Conservation (phyloP, 306 rosid species). For the Glycine soja region DNA sequence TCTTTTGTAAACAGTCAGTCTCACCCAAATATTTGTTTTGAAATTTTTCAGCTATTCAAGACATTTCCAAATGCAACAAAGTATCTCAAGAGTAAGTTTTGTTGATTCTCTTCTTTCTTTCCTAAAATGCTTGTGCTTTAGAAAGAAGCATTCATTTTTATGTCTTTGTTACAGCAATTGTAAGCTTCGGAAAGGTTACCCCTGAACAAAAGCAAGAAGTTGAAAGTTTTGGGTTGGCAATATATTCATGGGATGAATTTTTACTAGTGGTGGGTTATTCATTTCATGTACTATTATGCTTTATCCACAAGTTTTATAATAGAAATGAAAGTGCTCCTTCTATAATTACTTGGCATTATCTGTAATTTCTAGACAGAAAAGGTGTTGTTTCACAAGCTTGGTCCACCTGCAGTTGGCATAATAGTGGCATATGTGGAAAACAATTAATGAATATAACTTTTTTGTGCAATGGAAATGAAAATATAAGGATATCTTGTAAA, state of each 20-base stretch:
- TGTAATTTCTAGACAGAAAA: conserved; percentile 1
- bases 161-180: conserved; percentile 64
- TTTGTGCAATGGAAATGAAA: conserved; percentile 9
- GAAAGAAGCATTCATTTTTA: conserved; percentile 35
- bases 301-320: background rate
- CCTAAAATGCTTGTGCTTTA: background rate
- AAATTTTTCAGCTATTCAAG: conserved; percentile 74
- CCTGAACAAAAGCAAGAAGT: conserved; percentile 74
- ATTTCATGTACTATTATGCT: conserved; percentile 34
- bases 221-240: conserved; percentile 61
- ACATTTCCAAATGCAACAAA: conserved; percentile 71
- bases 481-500: conserved; percentile 15
- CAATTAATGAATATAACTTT: conserved; percentile 4
- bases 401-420: conserved; percentile 1
- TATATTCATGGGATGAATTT: conserved; percentile 88
- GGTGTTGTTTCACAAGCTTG: background rate
- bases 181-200: conserved; percentile 91
- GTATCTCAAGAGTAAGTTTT: conserved; percentile 71
- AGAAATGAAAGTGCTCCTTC: too few species aligned
- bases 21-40: conserved; percentile 32
- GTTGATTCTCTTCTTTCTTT: conserved; percentile 42
- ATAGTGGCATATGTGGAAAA: conserved; percentile 6
- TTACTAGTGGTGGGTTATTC: conserved; percentile 72
- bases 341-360: background rate
- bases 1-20: conserved; percentile 19